Percentiles rank a stretch among this genome's conserved stretches.
Conservation (phyloP, 2,329 filamentous ascomycete genomes). For the Aspergillus sp. region DNA sequence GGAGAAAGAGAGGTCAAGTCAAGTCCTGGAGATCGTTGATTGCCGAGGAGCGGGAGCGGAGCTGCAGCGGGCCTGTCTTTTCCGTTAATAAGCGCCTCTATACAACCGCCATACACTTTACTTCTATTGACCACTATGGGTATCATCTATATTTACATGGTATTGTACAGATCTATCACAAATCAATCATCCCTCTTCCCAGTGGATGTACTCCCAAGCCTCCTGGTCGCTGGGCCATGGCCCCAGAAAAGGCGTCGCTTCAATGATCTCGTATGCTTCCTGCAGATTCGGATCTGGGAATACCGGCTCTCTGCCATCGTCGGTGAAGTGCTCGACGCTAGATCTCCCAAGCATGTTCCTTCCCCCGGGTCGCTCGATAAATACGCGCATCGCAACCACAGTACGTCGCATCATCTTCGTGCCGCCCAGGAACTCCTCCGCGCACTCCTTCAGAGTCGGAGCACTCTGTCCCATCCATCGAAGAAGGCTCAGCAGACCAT, state of each 20-base stretch:
- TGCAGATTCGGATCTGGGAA: conserved; percentile 21
- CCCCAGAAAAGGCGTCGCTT: conserved; percentile 24
- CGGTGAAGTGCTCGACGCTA: background rate
- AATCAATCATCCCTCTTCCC: conserved; percentile 4
- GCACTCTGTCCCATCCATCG: conserved; percentile 33
- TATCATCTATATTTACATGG: conserved; percentile 12
- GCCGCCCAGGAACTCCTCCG: conserved; percentile 29
- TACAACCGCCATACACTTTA: no score
- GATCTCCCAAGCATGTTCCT: conserved; percentile 1
- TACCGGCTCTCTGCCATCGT: conserved; percentile 7
- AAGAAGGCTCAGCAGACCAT: conserved; percentile 31
- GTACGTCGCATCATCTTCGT: conserved; percentile 29
- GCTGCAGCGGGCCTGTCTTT: conserved; percentile 16
- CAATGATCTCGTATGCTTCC: conserved; percentile 30
- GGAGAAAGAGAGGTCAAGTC: no score
- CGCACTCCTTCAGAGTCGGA: conserved; percentile 22
- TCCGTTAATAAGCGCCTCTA: conserved; percentile 12
- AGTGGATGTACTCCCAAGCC: conserved; percentile 25
- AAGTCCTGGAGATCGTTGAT: no score
- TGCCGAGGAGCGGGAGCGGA: conserved; percentile 5
- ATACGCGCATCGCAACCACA: conserved; percentile 31
- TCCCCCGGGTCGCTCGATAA: conserved; percentile 28
- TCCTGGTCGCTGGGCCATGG: conserved; percentile 36
- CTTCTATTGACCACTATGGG: background rate
- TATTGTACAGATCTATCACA: conserved; percentile 6